Base-by-base conservation (phyloP, 1,284 basidiomycete species). In the Volvariella volvacea region DNA sequence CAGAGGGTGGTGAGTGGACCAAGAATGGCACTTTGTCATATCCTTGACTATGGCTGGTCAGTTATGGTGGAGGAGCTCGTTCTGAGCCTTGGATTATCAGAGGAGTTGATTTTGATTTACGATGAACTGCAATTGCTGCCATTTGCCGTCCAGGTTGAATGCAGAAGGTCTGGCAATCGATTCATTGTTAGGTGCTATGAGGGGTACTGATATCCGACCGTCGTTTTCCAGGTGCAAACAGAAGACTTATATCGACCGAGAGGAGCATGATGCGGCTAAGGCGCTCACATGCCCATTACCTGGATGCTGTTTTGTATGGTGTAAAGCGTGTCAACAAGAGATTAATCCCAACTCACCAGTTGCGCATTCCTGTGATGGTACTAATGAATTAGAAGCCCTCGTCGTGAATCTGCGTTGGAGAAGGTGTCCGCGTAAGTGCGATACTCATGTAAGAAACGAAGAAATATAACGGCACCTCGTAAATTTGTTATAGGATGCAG, bases 281-380 rank as follows among this genome's bases (percentile, higher is more conserved):
- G 41, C 44, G 19, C 37, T 48, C 15, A 6, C 3, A n/a, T 48
- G 47, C 39, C 44, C 38, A n/a, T 39, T 48, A 4, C 66, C 60
- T 0, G 52, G 57, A 1, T 80, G 77, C 52, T 56, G 59, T 7
- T 62, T 71, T 50, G 52, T 60, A 1, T 80, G 78, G 77, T 80
- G 78, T 57, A 76, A 71, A 53, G 54, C 55, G 4, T 80, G 77
- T 50, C 71, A 72, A 22, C 70, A 71, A 42, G 52, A 62, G 16
- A 66, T 78, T 36, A 57, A 62, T 2, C 44, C 58, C 2, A 56
- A 47, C 8, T 67, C 65, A 32, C 57, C 65, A 2, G 50, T 63
- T 41, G 12, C 6, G 25, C 78, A 81, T 52, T 76, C 76, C 0
- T 80, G 78, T 50, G 76, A 80, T 52, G 78, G 78, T 6, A 65